Evolutionary conservation across 2,329 filamentous ascomycete genomes (phyloP), one percentile per base, ranked within the genome.

Genomic region (Colletotrichum plurivorum): DNA sequence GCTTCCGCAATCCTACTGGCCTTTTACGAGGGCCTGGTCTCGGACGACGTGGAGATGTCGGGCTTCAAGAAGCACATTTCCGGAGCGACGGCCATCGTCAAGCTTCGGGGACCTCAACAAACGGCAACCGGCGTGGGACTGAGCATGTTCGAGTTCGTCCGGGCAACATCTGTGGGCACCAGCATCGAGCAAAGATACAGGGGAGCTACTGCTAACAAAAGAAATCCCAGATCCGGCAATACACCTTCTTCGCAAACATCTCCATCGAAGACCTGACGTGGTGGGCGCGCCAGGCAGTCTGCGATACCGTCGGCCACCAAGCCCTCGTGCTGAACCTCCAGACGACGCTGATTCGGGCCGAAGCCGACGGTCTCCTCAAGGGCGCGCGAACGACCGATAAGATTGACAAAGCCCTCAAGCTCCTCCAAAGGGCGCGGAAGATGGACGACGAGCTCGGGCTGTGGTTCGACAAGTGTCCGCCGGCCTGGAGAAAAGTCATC

Each of bases 71-170:
- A 71, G 22, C 74, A 74, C 49, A 67, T 75, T 2, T 73, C 71
- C 8, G 73, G 72, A 16, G 71, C 73, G 1, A 74, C 73, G 10
- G 71, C 72, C 8, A 73, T 75, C 4, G 62, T 75, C 25, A 72
- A 71, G 15, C 57, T 73, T 4, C 70, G 73, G 7, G 71, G 71
- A 5, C 59, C 71, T 16, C 56, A 71, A 9, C 58, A 73, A 5
- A 67, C 72, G 9, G 43, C 64, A 2, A 70, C 73, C 0, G 60
- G 63, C 0, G 71, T 73, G 16, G 71, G 73, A 0, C 46, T 75
- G 20, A 73, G 72, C 27, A 75, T 75, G 72, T 75, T 75, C 25
- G 72, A 75, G 45, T 73, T 75, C 3, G 73, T 75, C n/a, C 69
- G 73, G 10, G 71, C 71, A 5, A 68, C 73, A 39, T 71, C 71